Evolutionary conservation across 2,329 filamentous ascomycete species (phyloP).

Genomic region (Ophiostoma sp.): DNA sequence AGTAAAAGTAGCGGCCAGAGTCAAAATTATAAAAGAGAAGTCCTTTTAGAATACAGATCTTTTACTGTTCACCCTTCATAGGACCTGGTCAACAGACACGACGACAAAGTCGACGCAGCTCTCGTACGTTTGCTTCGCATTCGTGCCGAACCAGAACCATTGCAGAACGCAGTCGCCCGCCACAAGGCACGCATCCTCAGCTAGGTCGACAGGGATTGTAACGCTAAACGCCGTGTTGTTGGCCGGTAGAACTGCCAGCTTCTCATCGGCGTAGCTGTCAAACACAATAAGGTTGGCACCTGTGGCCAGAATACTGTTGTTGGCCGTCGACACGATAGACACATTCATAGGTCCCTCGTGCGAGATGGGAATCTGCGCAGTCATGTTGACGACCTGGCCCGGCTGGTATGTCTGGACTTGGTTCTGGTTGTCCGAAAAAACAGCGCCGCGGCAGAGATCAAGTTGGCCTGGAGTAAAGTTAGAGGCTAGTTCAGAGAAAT

Average conservation of each 20-base stretch:
- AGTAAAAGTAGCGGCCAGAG: neutral
- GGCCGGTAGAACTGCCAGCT: slow-evolving; percentile 37
- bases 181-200: slow-evolving; percentile 35
- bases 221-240: slow-evolving; percentile 50
- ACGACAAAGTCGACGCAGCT: slow-evolving; percentile 43
- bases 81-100: slow-evolving; percentile 21
- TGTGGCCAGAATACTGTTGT: slow-evolving; percentile 49
- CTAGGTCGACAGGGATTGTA: slow-evolving; percentile 37
- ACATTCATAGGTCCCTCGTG: slow-evolving; percentile 55
- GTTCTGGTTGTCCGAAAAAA: slow-evolving; percentile 47
- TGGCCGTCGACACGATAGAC: slow-evolving; percentile 55
- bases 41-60: neutral
- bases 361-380: slow-evolving; percentile 45
- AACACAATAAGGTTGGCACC: slow-evolving; percentile 56
- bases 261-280: slow-evolving; percentile 54
- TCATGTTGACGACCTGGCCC: slow-evolving; percentile 47
- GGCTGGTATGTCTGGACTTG: slow-evolving; percentile 46
- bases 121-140: slow-evolving; percentile 43
- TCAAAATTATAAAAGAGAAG: neutral
- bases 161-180: slow-evolving; percentile 44
- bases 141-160: slow-evolving; percentile 48
- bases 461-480: slow-evolving; percentile 39
- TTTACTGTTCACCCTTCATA: neutral
- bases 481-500: neutral
- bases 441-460: slow-evolving; percentile 50